A percentile compares a stretch with the other conserved stretches of the same genome.
These are phyloP conservation scores for Blastobotrys parvus DNA, from an alignment of 805 yeast species.

Conservation along the genomic window DNA sequence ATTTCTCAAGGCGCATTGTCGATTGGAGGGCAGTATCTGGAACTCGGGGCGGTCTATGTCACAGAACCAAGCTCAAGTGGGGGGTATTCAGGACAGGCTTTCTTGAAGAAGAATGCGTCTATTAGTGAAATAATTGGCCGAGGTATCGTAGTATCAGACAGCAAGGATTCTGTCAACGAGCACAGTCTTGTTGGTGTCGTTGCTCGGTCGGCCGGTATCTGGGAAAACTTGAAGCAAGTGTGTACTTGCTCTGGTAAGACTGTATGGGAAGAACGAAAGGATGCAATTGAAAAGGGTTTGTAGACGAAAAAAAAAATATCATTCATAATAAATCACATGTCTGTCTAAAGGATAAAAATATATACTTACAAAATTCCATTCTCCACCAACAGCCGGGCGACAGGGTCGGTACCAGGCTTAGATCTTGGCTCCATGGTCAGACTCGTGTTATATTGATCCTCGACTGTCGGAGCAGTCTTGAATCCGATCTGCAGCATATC, in stretches of 20 bases:
- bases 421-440: conserved; percentile 67
- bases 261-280: conserved; percentile 87
- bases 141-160: conserved; percentile 31
- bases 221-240: conserved; percentile 92
- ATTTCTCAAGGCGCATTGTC: conserved; percentile 42
- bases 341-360: neutral
- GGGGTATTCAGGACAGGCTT: conserved; percentile 29
- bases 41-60: conserved; percentile 27
- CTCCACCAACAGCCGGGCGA: conserved; percentile 27
- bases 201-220: conserved; percentile 93
- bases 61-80: conserved; percentile 5
- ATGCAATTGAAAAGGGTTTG: conserved; percentile 55
- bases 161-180: conserved; percentile 16
- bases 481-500: conserved; percentile 44
- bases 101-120: conserved; percentile 36
- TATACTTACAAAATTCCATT: conserved; percentile 21
- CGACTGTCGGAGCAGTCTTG: conserved; percentile 60
- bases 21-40: conserved; percentile 26
- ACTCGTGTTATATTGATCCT: conserved; percentile 70
- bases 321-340: neutral
- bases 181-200: conserved; percentile 65
- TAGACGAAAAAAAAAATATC: conserved; percentile 1
- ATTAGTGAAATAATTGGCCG: conserved; percentile 66
- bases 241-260: conserved; percentile 95
- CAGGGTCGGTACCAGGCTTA: conserved; percentile 17